phyloP scores from a whole-genome alignment of 306 rosid species.

The Lotus japonicus region DNA sequence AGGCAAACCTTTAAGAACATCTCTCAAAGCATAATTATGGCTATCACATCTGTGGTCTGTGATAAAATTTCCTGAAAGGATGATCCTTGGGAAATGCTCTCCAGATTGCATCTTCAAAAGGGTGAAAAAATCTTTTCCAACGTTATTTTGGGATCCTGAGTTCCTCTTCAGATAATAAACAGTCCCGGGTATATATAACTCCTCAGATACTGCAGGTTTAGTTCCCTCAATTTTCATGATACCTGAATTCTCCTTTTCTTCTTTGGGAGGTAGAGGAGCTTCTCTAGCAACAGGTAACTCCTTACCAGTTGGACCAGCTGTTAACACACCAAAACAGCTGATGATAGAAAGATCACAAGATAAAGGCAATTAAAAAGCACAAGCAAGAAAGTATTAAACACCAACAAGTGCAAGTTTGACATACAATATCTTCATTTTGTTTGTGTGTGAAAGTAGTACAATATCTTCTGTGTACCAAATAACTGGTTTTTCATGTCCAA shows the following conservation, averaged over 20 bases:
- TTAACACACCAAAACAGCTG: slow-evolving; percentile 24
- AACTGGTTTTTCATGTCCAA: neutral
- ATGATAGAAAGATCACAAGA: slow-evolving; percentile 1
- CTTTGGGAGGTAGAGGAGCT: slow-evolving; percentile 17
- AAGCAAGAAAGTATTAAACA: neutral
- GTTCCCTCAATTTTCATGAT: slow-evolving; percentile 30
- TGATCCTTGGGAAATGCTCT: slow-evolving; percentile 75
- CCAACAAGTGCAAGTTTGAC: neutral
- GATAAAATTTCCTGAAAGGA: slow-evolving; percentile 67
- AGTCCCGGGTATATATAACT: slow-evolving; percentile 77
- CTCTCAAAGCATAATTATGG: slow-evolving; percentile 82
- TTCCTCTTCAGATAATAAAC: slow-evolving; percentile 77
- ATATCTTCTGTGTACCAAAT: neutral
- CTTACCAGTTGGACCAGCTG: slow-evolving; percentile 46
- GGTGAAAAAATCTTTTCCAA: slow-evolving; percentile 40
- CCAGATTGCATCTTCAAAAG: slow-evolving; percentile 72
- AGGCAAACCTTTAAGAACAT: slow-evolving; percentile 78
- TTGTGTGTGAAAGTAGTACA: neutral
- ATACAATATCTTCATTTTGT: neutral
- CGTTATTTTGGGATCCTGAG: slow-evolving; percentile 24
- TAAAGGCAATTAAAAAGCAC: slow-evolving; percentile 1
- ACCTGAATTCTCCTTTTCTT: slow-evolving; percentile 28
- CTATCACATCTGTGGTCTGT: slow-evolving; percentile 86
- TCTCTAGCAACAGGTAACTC: slow-evolving; percentile 28
- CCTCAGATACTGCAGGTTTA: slow-evolving; percentile 39